Base-by-base conservation (phyloP, 2,329 filamentous ascomycete species). In the Pseudogymnoascus sp. region DNA sequence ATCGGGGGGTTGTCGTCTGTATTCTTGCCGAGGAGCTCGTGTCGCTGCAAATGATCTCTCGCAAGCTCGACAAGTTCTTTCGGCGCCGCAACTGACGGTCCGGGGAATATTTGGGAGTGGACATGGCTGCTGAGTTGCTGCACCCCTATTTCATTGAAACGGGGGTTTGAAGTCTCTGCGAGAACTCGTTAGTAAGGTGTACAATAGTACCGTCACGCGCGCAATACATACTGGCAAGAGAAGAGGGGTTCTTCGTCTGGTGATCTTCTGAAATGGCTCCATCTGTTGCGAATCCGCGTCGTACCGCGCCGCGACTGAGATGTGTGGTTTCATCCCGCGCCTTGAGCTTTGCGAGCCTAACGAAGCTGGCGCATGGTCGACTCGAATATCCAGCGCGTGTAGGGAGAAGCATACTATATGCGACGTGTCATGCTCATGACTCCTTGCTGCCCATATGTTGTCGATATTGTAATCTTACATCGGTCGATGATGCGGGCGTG, bases 131-230 rank as follows among this genome's bases (percentile, higher is more conserved):
- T 97, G 69, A 99, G 80, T 72, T 97, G 93, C 77, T 99, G 95
- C 40, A 99, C 91, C 62, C 91, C 91, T 70, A 99, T 93, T 69
- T 96, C 90, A 77, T 96, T 99, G 79, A 89, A 91, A 68, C 95
- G 87, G 59, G 91, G 80, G 63, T 82, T 77, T 5, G 84, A 82
- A 14, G 67, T 46, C 66, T 64, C 69, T 71, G 60, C 25, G 28
- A 5, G 14, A 63, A 40, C 36, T 9, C 61, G 68, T 49, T 70
- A 64, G 56, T 28, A 59, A 21, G 16, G 38, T 21, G 36, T 16
- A 9, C 5, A 36, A n/a, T 28, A 34, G 34, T 34, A 59, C 16
- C 53, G 4, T n/a, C 8, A 14, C 18, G 31, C 46, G 40, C 25
- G 59, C 21, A 63, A 43, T 23, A 61, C 69, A 61, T 65, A 69